Evolutionary conservation across 164 flowering plant species (phyloP).

Genomic region (Malania oleifera): DNA sequence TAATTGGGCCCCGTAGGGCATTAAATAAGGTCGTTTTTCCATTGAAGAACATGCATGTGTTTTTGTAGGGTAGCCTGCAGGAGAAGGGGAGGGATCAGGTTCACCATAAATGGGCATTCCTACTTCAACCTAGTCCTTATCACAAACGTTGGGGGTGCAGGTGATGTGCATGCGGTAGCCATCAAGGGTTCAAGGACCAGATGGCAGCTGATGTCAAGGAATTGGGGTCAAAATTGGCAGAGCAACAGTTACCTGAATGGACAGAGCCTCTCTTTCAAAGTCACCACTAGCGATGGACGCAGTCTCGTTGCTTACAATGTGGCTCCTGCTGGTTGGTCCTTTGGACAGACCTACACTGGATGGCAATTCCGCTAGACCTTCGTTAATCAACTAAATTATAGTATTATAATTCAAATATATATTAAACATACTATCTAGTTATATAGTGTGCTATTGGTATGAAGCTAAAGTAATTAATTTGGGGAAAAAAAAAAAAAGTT

Average conservation of each 20-base stretch:
- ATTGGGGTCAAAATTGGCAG: constrained; percentile 85
- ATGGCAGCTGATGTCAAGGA: constrained; percentile 69
- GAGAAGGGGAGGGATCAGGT: constrained; percentile 65
- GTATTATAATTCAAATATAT: no score
- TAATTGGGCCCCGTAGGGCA: no score
- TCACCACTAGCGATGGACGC: constrained; percentile 62
- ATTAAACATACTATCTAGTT: no score
- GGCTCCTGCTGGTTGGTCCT: constrained; percentile 57
- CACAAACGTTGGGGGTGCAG: constrained; percentile 74
- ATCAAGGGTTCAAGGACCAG: constrained; percentile 61
- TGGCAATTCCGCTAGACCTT: constrained; percentile 46
- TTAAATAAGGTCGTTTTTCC: background rate
- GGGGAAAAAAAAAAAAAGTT: no score
- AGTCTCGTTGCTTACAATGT: constrained; percentile 49
- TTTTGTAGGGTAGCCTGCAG: constrained; percentile 53
- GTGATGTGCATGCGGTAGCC: constrained; percentile 52
- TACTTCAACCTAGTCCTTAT: constrained; percentile 71
- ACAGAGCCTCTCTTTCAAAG: constrained; percentile 54
- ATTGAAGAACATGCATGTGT: background rate
- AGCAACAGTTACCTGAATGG: constrained; percentile 63
- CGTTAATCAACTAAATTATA: no score
- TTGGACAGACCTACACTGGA: constrained; percentile 65
- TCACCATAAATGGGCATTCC: constrained; percentile 69
- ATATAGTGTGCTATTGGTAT: no score
- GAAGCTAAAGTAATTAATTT: no score